Evolutionary conservation across 805 yeast genomes (phyloP), one percentile per base, ranked within the genome.

Genomic region (Candida incommunis): DNA sequence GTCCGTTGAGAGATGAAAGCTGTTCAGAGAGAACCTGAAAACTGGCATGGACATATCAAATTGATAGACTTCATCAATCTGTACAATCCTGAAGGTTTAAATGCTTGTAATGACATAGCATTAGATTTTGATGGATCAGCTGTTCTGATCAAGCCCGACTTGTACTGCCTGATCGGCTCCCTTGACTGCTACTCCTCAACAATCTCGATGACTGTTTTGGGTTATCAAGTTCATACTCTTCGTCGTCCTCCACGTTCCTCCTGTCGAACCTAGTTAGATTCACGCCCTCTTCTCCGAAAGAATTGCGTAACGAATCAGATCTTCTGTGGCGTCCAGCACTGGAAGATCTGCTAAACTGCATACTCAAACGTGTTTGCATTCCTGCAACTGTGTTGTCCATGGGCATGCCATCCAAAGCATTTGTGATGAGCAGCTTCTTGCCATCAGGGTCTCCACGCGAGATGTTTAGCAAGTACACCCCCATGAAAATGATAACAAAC

Each of bases 361-460:
- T 70, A 2, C 90, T 80, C 57, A 90, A 71, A 61, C 95, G 75
- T 46, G 83, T 71, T 48, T 83, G 84, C 47, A 77, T 66, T 1
- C 88, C 86, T 7, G 85, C 82, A 37, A 85, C 77, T 13, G 88
- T 90, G 48, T 80, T 80, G 58, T 86, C 95, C 69, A 86, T 65
- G 24, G 95, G 95, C 57, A 76, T 82, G 66, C 69, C 87, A 60
- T 61, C 81, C 63, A 68, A 70, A 47, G 72, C 82, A 57, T 72
- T 80, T 65, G 68, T 74, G 45, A 65, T 62, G 45, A 58, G 43
- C 31, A 58, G 49, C 20, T 45, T 42, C n/a, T 55, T 48, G 23
- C 62, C 63, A 29, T 55, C 58, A 18, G 59, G 54, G 22, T 61
- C 62, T 3, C 58, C 75, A 57, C 94, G 74, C 2, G 92, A 75